A percentile compares a stretch with the other conserved stretches of the same genome.
Conservation (phyloP, 78 protist species). For the Bigelowiella natans region DNA sequence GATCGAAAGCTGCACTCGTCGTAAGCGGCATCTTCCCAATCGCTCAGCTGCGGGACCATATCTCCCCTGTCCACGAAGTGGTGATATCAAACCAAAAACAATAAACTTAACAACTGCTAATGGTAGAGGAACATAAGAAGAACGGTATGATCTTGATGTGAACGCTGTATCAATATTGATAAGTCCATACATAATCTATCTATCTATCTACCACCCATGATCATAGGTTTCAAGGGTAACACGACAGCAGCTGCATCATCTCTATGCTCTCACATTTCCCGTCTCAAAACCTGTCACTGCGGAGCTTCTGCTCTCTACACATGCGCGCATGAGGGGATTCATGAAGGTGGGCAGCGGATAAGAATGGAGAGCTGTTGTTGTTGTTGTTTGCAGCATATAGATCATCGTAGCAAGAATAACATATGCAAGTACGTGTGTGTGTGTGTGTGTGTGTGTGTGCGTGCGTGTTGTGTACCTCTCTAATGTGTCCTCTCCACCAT, state of each 20-base stretch:
- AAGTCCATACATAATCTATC: neutral
- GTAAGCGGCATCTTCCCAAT: slow-evolving; percentile 74
- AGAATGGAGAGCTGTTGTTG: too few species aligned
- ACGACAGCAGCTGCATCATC: neutral
- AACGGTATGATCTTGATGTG: neutral
- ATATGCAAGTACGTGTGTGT: too few species aligned
- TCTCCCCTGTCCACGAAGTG: neutral
- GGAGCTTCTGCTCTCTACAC: too few species aligned
- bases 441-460: too few species aligned
- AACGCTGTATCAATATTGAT: neutral
- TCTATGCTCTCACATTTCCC: neutral
- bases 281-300: neutral
- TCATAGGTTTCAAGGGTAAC: neutral
- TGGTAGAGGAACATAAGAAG: neutral
- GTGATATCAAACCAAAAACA: too few species aligned
- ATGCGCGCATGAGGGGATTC: too few species aligned
- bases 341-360: too few species aligned
- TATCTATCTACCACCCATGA: neutral
- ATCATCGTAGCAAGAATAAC: too few species aligned
- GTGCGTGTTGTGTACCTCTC: too few species aligned
- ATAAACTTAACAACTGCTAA: too few species aligned
- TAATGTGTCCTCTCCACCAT: too few species aligned
- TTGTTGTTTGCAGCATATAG: too few species aligned
- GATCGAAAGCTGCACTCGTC: neutral
- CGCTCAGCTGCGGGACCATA: slow-evolving; percentile 69